Evolutionary conservation across 768 basidiomycete genomes (phyloP), one percentile per base, ranked within the genome.

Genomic region (Pisolithus albus): DNA sequence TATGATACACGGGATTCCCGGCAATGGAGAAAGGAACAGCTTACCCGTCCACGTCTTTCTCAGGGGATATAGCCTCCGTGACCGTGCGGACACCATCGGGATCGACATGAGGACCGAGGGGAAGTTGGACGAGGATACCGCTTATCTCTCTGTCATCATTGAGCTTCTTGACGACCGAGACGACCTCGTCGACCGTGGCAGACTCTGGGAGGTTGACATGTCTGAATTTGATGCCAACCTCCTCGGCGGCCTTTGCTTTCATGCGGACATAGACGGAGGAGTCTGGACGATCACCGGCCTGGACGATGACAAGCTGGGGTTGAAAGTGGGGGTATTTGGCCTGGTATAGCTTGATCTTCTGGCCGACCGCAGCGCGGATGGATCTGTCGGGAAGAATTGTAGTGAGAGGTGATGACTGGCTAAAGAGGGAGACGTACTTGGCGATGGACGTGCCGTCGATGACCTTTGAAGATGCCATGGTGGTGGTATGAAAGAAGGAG

Each of bases 31-130:
- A 10, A 23, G 19, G 10, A 52, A 37, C 30, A 43, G 38, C 77
- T 51, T 60, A 93, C 91, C 93, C 96, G 68, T 99, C 96, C 54
- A 99, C 87, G 60, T 99, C 96, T 72, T 99, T 99, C 66, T 86
- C 80, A 16, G 92, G 92, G 53, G 83, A 88, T 53, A 99, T 83
- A 10, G 91, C 86, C 69, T 98, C 95, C n/a, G 93, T 97, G 48
- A 99, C 88, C 23, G 77, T 77, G 49, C 92, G 85, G 66, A 96
- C 94, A 21, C 83, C 92, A 30, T 88, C 89, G 7, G 86, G 65
- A 32, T 76, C 78, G 53, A 97, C 80, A 55, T 93, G 88, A 24
- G 84, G 78, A 10, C 88, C 88, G 2, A 99, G 82, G 21, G 96
- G 96, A 11, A 98, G 83, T 70, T 99, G 96, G 3, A 99, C 96